Percentiles rank a stretch among this genome's conserved stretches.
Evolutionary conservation across 2,329 filamentous ascomycete genomes (phyloP).

Genomic region (Hypoxylon sp.): DNA sequence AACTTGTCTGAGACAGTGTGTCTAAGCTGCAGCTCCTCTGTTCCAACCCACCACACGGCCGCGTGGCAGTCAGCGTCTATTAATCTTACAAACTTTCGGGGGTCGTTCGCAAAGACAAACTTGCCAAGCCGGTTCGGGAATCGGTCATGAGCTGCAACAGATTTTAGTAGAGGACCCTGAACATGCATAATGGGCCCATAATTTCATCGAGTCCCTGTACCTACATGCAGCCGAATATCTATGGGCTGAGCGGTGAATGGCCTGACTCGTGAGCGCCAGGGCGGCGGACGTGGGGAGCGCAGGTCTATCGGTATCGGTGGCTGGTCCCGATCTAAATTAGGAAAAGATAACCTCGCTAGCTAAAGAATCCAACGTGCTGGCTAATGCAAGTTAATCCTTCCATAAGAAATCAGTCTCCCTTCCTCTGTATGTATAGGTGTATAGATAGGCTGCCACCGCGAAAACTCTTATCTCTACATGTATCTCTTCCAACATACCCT

Average conservation of each 20-base stretch:
- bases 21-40: constrained; percentile 21
- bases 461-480: constrained; percentile 24
- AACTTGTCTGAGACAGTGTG: constrained; percentile 10
- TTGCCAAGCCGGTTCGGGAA: constrained; percentile 40
- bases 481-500: no score
- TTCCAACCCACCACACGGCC: constrained; percentile 4
- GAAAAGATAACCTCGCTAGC: constrained; percentile 27
- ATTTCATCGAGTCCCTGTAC: constrained; percentile 14
- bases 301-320: constrained; percentile 19
- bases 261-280: constrained; percentile 32
- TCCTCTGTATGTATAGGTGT: not conserved
- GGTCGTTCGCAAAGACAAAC: constrained; percentile 19
- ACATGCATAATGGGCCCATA: constrained; percentile 24
- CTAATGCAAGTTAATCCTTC: constrained; percentile 17
- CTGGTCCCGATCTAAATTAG: constrained; percentile 19
- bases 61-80: constrained; percentile 31
- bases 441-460: constrained; percentile 13
- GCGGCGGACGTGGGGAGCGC: constrained; percentile 24
- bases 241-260: constrained; percentile 36
- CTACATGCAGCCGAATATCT: constrained; percentile 26
- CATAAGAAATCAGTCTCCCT: not conserved
- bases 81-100: constrained; percentile 28
- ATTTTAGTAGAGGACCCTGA: constrained; percentile 24
- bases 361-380: not conserved
- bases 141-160: constrained; percentile 27